Base-by-base conservation (phyloP, 768 basidiomycete species). In the Rhizopogon vulgaris region DNA sequence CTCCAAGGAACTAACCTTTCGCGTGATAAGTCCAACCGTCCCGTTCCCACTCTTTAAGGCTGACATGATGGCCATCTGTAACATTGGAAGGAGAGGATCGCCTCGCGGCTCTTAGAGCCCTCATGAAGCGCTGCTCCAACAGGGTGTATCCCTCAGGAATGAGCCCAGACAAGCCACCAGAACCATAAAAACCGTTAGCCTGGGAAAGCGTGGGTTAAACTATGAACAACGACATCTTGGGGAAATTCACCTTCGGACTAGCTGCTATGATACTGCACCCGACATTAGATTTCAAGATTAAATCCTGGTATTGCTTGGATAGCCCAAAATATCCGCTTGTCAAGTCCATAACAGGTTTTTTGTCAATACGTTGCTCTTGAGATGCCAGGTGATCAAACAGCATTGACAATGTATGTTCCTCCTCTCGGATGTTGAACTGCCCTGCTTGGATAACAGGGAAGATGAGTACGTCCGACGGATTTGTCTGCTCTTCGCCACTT, bases 11-110 rank as follows among this genome's bases (percentile, higher is more conserved):
- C 67, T 37, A 55, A 95, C 94, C 96, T 78, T 99, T 99, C 24
- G 96, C 90, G 63, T 99, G 96, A 70, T 99, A 99, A 1, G 96
- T 98, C 96, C 96, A 99, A 3, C 87, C 91, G 22, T 76, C 71
- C 57, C 79, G 79, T 62, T 83, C 79, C 96, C 96, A 99, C 67
- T 99, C 95, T 53, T 73, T 78, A 55, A 99, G 73, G 50, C 83
- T 74, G 22, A 99, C 77, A 0, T 83, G 80, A 32, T 69, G 61
- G 4, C 72, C 69, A 30, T 57, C 62, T 48, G 39, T n/a, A 5
- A n/a, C 5, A 25, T 55, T 62, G 9, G 58, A 58, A n/a, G 25
- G 56, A 32, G 53, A 56, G n/a, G 56, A 41, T 30, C 71, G 73
- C 4, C 73, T 73, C 0, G 82, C 79, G n/a, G 63, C 64, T 43